Conservation (phyloP, 495 filamentous ascomycete species). For the Parathielavia hyrcaniae region DNA sequence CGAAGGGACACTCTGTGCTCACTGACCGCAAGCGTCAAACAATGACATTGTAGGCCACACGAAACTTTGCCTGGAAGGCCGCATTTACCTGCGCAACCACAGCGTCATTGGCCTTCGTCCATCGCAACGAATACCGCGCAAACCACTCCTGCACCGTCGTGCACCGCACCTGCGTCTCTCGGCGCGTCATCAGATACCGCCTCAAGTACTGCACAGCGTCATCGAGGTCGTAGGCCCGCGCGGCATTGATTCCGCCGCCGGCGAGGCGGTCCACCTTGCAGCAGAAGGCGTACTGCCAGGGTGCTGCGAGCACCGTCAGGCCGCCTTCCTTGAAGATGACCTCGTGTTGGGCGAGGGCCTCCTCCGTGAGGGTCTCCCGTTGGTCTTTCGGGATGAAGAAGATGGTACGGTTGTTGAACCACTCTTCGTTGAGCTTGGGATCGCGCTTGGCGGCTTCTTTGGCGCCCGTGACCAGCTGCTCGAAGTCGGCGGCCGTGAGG, state of each 20-base stretch:
- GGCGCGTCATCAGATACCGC: not conserved
- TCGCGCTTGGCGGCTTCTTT: not conserved
- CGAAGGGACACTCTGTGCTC: too few species aligned
- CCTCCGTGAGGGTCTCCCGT: not conserved
- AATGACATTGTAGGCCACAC: not conserved
- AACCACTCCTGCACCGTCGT: not conserved
- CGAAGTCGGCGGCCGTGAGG: not conserved
- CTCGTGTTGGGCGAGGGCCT: not conserved
- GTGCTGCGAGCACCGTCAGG: not conserved
- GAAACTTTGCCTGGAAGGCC: not conserved
- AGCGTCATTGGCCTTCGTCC: not conserved
- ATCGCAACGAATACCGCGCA: not conserved
- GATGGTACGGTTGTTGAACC: not conserved
- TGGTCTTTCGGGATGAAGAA: not conserved
- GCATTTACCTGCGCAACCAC: not conserved
- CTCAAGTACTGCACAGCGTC: not conserved
- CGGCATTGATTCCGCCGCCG: not conserved
- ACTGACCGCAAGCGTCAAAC: not conserved
- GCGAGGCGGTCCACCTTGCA: not conserved
- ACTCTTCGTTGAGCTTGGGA: not conserved
- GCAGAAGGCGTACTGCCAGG: not conserved
- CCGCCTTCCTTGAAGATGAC: not conserved
- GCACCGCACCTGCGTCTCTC: not conserved
- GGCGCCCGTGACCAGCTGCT: not conserved
- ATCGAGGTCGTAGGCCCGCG: not conserved